These are phyloP conservation scores for Vanrija pseudolonga DNA, from an alignment of 1,284 basidiomycete genomes.

Conservation along the genomic window DNA sequence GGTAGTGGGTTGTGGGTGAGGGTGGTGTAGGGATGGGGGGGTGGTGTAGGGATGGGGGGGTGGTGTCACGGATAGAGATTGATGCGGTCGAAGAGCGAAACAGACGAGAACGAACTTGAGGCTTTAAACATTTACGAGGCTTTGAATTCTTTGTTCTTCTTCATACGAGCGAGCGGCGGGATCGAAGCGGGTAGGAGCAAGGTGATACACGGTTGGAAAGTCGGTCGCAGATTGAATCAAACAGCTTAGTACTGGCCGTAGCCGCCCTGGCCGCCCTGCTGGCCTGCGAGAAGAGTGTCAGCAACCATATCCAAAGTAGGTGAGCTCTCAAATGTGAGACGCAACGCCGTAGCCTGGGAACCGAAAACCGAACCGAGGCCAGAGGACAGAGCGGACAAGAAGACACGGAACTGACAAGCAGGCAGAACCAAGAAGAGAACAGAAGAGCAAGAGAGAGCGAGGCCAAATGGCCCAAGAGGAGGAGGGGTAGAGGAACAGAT, in stretches of 20 bases:
- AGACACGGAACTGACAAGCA: neutral
- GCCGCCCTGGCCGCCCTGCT: slow-evolving; percentile 29
- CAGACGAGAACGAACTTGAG: neutral
- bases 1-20: no score
- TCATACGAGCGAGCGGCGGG: no score
- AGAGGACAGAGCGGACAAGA: slow-evolving; percentile 2
- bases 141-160: no score
- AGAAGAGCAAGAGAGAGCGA: neutral
- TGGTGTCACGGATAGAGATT: neutral
- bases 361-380: neutral
- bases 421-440: neutral
- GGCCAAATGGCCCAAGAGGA: neutral
- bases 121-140: neutral
- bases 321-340: slow-evolving; percentile 5
- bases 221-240: slow-evolving; percentile 1
- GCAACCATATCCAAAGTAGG: neutral
- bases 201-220: slow-evolving; percentile 2
- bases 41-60: no score
- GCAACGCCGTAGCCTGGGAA: slow-evolving; percentile 15
- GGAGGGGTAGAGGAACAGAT: neutral
- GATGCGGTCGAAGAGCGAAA: neutral
- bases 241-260: slow-evolving; percentile 37
- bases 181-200: neutral
- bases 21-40: no score
- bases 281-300: slow-evolving; percentile 14